Percentiles rank a stretch among this genome's conserved stretches.
Conservation (phyloP, 108 stramenopile species). For the Phaeodactylum tricornutum region DNA sequence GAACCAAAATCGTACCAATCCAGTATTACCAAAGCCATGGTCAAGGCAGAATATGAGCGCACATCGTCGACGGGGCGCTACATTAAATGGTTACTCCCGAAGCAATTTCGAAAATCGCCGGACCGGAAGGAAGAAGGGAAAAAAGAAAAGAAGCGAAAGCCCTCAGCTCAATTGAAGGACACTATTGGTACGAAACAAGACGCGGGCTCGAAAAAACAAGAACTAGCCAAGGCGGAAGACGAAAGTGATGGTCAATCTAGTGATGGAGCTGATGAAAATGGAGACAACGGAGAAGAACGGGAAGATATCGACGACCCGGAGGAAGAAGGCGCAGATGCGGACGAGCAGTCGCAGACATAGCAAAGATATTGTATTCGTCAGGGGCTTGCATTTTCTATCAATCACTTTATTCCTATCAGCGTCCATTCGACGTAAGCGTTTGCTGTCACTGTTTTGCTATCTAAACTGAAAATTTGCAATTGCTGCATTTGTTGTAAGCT, state of each 20-base stretch:
- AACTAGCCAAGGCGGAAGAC: background rate
- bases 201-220: background rate
- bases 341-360: too few species aligned
- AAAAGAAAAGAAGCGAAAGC: slow-evolving; percentile 4
- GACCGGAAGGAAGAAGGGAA: background rate
- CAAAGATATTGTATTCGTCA: too few species aligned
- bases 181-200: background rate
- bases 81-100: slow-evolving; percentile 36
- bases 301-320: slow-evolving; percentile 3
- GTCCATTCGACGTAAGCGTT: too few species aligned
- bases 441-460: too few species aligned
- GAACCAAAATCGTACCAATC: slow-evolving; percentile 37
- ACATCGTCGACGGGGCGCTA: slow-evolving; percentile 27
- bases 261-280: slow-evolving; percentile 4
- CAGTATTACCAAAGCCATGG: slow-evolving; percentile 37
- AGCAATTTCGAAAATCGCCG: background rate
- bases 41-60: slow-evolving; percentile 30
- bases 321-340: slow-evolving; percentile 10
- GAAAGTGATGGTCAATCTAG: slow-evolving; percentile 1
- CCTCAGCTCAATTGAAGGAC: background rate
- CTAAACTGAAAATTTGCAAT: too few species aligned
- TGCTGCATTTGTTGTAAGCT: too few species aligned
- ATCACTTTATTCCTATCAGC: too few species aligned
- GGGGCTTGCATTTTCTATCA: too few species aligned
- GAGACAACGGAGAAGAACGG: slow-evolving; percentile 7